These are phyloP conservation scores for Cichorium intybus DNA, from an alignment of 140 eudicot genomes.

Conservation along the genomic window DNA sequence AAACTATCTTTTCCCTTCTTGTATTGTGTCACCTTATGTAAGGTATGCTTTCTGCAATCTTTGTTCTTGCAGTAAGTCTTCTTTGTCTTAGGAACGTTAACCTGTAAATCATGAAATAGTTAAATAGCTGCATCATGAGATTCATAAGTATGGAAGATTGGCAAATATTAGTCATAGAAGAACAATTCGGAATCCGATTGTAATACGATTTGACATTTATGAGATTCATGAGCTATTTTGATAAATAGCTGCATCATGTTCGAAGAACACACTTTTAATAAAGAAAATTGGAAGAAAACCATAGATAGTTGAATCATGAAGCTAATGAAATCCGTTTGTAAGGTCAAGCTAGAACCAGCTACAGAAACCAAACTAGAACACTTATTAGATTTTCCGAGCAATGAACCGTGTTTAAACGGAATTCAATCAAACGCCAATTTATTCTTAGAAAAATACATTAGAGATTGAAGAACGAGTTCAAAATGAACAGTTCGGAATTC, in stretches of 20 bases:
- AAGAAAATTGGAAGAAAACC: too few relatives aligned
- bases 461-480: too few relatives aligned
- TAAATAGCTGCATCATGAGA: not conserved
- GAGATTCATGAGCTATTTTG: too few relatives aligned
- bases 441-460: not conserved
- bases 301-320: too few relatives aligned
- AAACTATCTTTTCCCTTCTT: conserved; percentile 44
- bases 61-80: conserved; percentile 49
- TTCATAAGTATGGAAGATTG: too few relatives aligned
- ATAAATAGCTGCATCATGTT: too few relatives aligned
- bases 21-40: conserved; percentile 48
- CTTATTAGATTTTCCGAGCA: not conserved
- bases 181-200: too few relatives aligned
- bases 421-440: not conserved
- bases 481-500: not conserved
- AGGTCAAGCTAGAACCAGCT: too few relatives aligned
- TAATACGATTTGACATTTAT: too few relatives aligned
- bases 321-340: not conserved
- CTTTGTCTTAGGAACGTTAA: conserved; percentile 46
- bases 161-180: too few relatives aligned
- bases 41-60: conserved; percentile 42
- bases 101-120: conserved; percentile 8
- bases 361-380: not conserved
- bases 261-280: not conserved
- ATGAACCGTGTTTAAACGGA: not conserved